These are phyloP conservation scores for Diaporthe nobilis DNA, from an alignment of 2,329 filamentous ascomycete genomes.

Conservation along the genomic window DNA sequence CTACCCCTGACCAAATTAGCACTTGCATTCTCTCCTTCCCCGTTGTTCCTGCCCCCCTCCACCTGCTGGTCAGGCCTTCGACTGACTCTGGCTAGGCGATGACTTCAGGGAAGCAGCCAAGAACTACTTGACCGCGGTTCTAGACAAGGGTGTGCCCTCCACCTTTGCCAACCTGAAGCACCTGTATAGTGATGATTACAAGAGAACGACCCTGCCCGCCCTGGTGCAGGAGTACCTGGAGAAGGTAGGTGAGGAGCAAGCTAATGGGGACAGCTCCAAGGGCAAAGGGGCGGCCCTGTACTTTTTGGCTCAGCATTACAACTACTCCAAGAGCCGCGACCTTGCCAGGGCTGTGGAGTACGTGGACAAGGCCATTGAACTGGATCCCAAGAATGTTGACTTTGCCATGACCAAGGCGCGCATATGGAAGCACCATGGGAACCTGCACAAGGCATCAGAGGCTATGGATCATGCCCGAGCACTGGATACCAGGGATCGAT, in stretches of 20 bases:
- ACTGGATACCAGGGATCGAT: constrained; percentile 90
- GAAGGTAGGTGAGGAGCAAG: constrained; percentile 59
- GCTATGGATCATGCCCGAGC: constrained; percentile 89
- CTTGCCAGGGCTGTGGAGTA: constrained; percentile 85
- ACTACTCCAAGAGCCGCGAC: constrained; percentile 90
- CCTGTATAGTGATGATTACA: constrained; percentile 83
- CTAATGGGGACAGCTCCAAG: constrained; percentile 62
- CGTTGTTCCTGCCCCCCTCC: not conserved
- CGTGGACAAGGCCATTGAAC: constrained; percentile 85
- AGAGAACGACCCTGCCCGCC: constrained; percentile 82
- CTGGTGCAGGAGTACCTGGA: constrained; percentile 85
- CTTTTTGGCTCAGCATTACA: constrained; percentile 97
- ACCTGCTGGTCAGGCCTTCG: not conserved
- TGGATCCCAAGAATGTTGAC: constrained; percentile 86
- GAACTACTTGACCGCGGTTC: constrained; percentile 84
- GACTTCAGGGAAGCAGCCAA: constrained; percentile 85
- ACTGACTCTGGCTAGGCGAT: constrained; percentile 67
- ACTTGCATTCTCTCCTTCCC: not conserved
- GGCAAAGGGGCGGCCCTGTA: constrained; percentile 88
- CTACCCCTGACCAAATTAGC: not conserved
- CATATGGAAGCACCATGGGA: constrained; percentile 91
- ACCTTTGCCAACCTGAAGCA: constrained; percentile 98
- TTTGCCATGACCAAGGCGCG: constrained; percentile 96
- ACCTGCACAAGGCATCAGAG: constrained; percentile 83
- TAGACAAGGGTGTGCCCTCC: constrained; percentile 93